Conservation (phyloP, 306 rosid genomes). For the Argentina anserina region DNA sequence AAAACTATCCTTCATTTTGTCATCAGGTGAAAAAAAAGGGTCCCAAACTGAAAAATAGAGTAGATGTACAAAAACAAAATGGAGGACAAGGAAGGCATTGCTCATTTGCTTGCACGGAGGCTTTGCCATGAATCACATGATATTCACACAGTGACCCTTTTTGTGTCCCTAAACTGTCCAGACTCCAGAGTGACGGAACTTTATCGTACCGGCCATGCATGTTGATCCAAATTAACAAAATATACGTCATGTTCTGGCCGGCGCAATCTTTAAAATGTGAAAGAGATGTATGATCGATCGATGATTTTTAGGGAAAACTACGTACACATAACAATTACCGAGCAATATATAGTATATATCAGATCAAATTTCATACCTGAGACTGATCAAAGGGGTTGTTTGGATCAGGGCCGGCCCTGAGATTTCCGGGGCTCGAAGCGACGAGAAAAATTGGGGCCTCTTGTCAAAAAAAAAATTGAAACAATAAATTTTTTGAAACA, state of each 20-base stretch:
- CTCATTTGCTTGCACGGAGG: background rate
- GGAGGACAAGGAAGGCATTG: constrained; percentile 2
- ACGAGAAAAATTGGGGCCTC: too few relatives aligned
- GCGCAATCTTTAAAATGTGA: background rate
- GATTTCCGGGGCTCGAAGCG: too few relatives aligned
- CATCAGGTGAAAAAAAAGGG: too few relatives aligned
- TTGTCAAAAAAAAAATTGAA: too few relatives aligned
- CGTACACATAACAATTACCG: background rate
- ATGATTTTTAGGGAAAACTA: background rate
- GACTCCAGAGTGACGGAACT: background rate
- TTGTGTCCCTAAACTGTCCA: background rate
- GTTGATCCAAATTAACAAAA: background rate
- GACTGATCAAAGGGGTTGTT: constrained; percentile 66
- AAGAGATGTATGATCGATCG: background rate
- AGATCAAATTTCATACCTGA: constrained; percentile 25
- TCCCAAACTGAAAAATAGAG: background rate
- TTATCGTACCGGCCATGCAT: background rate
- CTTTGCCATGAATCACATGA: background rate
- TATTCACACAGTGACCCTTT: background rate
- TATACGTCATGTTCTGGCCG: background rate
- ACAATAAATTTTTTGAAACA: too few relatives aligned
- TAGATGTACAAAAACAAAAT: background rate
- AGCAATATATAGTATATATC: background rate
- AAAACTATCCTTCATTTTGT: too few relatives aligned
- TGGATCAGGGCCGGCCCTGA: too few relatives aligned